Conservation (phyloP, 495 filamentous ascomycete species). For the Aspergillus funiculosus region DNA sequence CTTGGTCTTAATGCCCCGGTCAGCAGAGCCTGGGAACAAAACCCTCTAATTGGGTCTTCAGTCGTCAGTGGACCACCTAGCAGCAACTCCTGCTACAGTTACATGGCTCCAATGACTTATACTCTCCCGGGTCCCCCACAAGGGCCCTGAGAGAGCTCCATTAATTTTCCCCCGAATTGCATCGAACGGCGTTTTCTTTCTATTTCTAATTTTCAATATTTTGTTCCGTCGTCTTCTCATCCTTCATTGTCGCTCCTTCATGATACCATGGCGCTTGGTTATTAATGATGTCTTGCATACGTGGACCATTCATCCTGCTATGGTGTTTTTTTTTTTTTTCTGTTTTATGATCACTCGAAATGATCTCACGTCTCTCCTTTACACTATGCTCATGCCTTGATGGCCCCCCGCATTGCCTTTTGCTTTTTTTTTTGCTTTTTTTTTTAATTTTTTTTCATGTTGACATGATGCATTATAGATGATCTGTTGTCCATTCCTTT, state of each 20-base stretch:
- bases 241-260: constrained; percentile 39
- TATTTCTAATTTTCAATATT: constrained; percentile 14
- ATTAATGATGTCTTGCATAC: constrained; percentile 16
- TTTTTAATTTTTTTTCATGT: constrained; percentile 11
- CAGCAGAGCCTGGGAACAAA: constrained; percentile 35
- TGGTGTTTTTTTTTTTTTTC: constrained; percentile 12
- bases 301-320: constrained; percentile 10
- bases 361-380: constrained; percentile 43
- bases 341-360: constrained; percentile 21
- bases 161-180: constrained; percentile 8
- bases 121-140: constrained; percentile 26
- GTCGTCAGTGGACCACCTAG: constrained; percentile 18
- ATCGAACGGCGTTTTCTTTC: constrained; percentile 16
- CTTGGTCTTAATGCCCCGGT: constrained; percentile 24
- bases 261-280: constrained; percentile 30
- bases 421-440: constrained; percentile 24
- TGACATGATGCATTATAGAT: constrained; percentile 31
- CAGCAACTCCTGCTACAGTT: constrained; percentile 28
- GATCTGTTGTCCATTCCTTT: constrained; percentile 40
- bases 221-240: constrained; percentile 14
- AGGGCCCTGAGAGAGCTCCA: constrained; percentile 13
- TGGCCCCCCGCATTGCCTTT: constrained; percentile 33
- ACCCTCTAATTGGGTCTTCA: constrained; percentile 19
- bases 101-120: constrained; percentile 35
- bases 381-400: constrained; percentile 31